phyloP scores from a whole-genome alignment of 2,329 filamentous ascomycete species.

The Verticillium zaregamsianum region DNA sequence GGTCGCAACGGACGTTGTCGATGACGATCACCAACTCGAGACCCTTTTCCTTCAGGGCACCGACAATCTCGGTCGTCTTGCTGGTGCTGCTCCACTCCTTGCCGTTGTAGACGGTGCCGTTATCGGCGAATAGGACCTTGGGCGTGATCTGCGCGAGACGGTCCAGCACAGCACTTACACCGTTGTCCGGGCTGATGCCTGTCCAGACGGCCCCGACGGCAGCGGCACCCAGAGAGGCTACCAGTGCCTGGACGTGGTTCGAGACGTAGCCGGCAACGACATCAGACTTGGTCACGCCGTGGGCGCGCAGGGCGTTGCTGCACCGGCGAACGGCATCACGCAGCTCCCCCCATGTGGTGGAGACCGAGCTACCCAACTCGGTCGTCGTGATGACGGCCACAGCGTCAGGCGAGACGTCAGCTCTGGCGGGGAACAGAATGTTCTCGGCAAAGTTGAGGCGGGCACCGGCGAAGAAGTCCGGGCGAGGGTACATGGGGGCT shows the following conservation, averaged over 20 bases:
- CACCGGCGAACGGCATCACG: constrained; percentile 73
- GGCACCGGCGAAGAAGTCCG: constrained; percentile 76
- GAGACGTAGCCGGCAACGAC: constrained; percentile 74
- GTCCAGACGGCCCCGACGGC: constrained; percentile 89
- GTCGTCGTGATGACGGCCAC: constrained; percentile 77
- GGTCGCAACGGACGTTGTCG: constrained; percentile 51
- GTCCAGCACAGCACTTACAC: constrained; percentile 86
- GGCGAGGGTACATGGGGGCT: constrained; percentile 77
- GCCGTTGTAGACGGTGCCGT: constrained; percentile 85
- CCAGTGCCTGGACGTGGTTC: constrained; percentile 82
- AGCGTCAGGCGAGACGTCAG: constrained; percentile 50
- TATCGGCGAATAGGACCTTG: constrained; percentile 78
- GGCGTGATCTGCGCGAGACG: constrained; percentile 82
- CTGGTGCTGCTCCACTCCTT: constrained; percentile 76
- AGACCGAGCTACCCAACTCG: constrained; percentile 57
- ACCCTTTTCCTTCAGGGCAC: constrained; percentile 53
- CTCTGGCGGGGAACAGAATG: constrained; percentile 70
- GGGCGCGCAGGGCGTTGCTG: constrained; percentile 63
- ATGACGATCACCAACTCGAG: constrained; percentile 73
- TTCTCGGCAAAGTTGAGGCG: constrained; percentile 94
- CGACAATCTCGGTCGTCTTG: constrained; percentile 76
- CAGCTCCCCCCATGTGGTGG: constrained; percentile 71
- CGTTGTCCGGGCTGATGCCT: constrained; percentile 86
- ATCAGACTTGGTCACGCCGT: constrained; percentile 54
- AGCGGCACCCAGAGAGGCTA: constrained; percentile 82